Evolutionary conservation across 169 alveolate species (phyloP).

Genomic region (Babesia microti): DNA sequence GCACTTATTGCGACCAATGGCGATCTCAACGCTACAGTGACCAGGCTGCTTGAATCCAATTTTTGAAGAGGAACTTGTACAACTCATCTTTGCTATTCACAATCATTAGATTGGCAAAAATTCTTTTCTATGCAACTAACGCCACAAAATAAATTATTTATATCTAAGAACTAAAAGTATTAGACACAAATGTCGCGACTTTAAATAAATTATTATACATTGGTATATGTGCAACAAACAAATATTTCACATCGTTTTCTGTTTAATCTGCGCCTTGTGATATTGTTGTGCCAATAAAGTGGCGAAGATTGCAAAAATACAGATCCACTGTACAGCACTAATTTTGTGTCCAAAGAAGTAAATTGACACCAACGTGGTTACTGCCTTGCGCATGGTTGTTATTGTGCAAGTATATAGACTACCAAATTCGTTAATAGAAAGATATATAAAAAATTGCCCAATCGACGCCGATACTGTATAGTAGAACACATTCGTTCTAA

Average conservation of each 20-base stretch:
- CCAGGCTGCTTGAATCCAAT: constrained; percentile 74
- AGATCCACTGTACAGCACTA: constrained; percentile 68
- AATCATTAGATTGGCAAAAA: neutral
- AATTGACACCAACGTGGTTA: constrained; percentile 74
- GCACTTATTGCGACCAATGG: constrained; percentile 86
- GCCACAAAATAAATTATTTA: neutral
- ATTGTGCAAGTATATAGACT: constrained; percentile 74
- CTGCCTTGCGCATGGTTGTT: constrained; percentile 74
- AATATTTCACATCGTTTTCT: neutral
- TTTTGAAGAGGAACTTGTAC: constrained; percentile 6
- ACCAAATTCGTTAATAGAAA: constrained; percentile 70
- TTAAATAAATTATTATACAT: neutral
- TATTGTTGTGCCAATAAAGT: constrained; percentile 60
- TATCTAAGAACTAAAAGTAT: neutral
- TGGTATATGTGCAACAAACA: neutral
- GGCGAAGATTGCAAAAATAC: constrained; percentile 61
- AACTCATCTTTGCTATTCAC: neutral
- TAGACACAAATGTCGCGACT: too few species aligned
- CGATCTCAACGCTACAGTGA: constrained; percentile 86
- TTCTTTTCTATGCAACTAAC: neutral
- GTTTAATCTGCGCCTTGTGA: constrained; percentile 31
- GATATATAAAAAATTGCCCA: constrained; percentile 77
- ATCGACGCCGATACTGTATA: constrained; percentile 69
- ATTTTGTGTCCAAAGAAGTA: constrained; percentile 66
- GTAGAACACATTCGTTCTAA: constrained; percentile 30